Conservation (phyloP, 495 filamentous ascomycete species). For the Jackrogersella minutella region DNA sequence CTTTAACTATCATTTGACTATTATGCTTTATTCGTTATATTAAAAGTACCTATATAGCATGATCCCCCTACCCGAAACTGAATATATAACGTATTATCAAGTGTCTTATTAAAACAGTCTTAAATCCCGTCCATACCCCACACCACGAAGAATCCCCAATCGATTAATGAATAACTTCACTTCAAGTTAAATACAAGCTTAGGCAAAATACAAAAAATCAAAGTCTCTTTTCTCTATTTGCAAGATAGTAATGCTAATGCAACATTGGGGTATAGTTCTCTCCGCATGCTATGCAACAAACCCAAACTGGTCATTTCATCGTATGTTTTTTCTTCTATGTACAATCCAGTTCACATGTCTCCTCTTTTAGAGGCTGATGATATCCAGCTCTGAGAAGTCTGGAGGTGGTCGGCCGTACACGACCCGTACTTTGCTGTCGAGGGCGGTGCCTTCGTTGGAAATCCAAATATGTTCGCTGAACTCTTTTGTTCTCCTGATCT, state of each 20-base stretch:
- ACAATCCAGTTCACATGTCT: conserved; percentile 23
- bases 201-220: conserved; percentile 4
- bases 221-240: conserved; percentile 1
- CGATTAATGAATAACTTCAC: neutral
- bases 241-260: conserved; percentile 22
- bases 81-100: too few relatives aligned
- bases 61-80: too few relatives aligned
- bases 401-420: conserved; percentile 88
- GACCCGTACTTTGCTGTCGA: conserved; percentile 85
- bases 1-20: neutral
- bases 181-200: neutral
- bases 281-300: conserved; percentile 34
- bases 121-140: neutral
- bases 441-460: conserved; percentile 86
- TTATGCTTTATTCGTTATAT: neutral
- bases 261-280: conserved; percentile 35
- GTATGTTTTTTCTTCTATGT: conserved; percentile 35
- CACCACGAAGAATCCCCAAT: neutral
- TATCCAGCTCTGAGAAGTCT: conserved; percentile 89
- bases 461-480: conserved; percentile 90
- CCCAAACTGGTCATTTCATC: conserved; percentile 34
- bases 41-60: neutral
- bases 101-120: too few relatives aligned
- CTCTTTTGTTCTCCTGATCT: conserved; percentile 77
- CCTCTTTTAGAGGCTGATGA: conserved; percentile 74